These are phyloP conservation scores for Lipomyces anomalus DNA, from an alignment of 805 yeast species.

Conservation along the genomic window DNA sequence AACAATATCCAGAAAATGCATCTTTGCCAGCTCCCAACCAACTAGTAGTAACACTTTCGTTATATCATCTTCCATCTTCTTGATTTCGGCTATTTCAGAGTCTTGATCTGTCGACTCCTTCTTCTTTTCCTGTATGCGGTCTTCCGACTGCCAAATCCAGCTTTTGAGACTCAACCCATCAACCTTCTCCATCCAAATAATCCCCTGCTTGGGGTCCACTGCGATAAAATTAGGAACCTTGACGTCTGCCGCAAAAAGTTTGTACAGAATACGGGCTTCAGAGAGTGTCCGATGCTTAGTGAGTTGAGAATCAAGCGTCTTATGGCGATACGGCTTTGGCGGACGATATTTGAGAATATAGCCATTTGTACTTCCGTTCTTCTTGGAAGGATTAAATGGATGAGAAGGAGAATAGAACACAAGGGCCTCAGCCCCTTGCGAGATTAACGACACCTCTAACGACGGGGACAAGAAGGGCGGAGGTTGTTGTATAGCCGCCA, in stretches of 20 bases:
- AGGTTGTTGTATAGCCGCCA: no score
- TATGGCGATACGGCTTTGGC: slow-evolving; percentile 84
- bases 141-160: slow-evolving; percentile 33
- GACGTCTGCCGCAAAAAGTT: slow-evolving; percentile 47
- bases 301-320: slow-evolving; percentile 64
- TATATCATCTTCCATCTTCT: slow-evolving; percentile 35
- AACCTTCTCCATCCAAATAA: slow-evolving; percentile 81
- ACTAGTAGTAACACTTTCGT: slow-evolving; percentile 46
- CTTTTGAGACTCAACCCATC: slow-evolving; percentile 44
- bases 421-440: slow-evolving; percentile 28
- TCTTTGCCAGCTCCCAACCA: slow-evolving; percentile 59
- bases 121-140: slow-evolving; percentile 6
- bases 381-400: slow-evolving; percentile 18
- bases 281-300: slow-evolving; percentile 77
- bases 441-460: slow-evolving; percentile 11
- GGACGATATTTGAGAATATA: slow-evolving; percentile 76
- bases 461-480: no score
- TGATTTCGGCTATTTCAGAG: slow-evolving; percentile 9
- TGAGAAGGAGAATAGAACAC: slow-evolving; percentile 16
- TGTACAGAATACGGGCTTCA: slow-evolving; percentile 72
- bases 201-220: slow-evolving; percentile 70
- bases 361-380: slow-evolving; percentile 5
- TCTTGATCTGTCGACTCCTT: background rate
- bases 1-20: slow-evolving; percentile 72
- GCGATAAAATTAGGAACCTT: slow-evolving; percentile 68